These are phyloP conservation scores for Mycena sp. DNA, from an alignment of 1,284 basidiomycete species.

Conservation along the genomic window DNA sequence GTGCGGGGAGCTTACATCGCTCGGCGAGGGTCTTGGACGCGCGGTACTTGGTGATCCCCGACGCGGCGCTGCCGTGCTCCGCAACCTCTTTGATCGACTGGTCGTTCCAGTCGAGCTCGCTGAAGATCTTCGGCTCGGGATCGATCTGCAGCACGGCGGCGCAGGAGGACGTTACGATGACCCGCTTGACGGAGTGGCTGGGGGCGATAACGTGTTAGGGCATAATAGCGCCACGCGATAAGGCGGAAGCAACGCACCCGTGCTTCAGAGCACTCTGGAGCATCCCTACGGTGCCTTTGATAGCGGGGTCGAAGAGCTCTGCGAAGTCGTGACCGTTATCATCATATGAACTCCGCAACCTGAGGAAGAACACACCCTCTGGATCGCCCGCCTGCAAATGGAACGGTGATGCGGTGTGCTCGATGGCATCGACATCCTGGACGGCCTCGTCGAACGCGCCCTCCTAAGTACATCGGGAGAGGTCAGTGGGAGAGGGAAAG, in stretches of 20 bases:
- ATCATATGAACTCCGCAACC: too few species aligned
- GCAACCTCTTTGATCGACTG: slow-evolving; percentile 54
- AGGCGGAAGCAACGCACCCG: slow-evolving; percentile 43
- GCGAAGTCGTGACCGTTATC: background rate
- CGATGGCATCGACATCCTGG: slow-evolving; percentile 69
- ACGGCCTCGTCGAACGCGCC: slow-evolving; percentile 79
- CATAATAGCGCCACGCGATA: too few species aligned
- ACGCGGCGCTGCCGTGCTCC: slow-evolving; percentile 53
- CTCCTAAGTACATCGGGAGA: slow-evolving; percentile 46
- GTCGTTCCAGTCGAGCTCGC: slow-evolving; percentile 70
- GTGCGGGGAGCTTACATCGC: background rate
- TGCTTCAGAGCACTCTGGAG: slow-evolving; percentile 61
- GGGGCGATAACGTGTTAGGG: too few species aligned
- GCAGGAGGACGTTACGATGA: slow-evolving; percentile 28
- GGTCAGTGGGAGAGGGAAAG: slow-evolving; percentile 1
- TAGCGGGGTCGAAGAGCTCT: slow-evolving; percentile 68
- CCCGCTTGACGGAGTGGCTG: too few species aligned
- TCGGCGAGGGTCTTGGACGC: slow-evolving; percentile 60
- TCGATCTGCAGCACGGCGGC: slow-evolving; percentile 58
- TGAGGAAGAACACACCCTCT: slow-evolving; percentile 32
- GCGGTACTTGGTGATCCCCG: slow-evolving; percentile 44
- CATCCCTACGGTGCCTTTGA: slow-evolving; percentile 68
- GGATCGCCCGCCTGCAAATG: slow-evolving; percentile 44
- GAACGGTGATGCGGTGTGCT: slow-evolving; percentile 64
- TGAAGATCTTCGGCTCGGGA: slow-evolving; percentile 42